Evolutionary conservation across 148 eudicot species (phyloP).

Genomic region (Persicaria maculosa): DNA sequence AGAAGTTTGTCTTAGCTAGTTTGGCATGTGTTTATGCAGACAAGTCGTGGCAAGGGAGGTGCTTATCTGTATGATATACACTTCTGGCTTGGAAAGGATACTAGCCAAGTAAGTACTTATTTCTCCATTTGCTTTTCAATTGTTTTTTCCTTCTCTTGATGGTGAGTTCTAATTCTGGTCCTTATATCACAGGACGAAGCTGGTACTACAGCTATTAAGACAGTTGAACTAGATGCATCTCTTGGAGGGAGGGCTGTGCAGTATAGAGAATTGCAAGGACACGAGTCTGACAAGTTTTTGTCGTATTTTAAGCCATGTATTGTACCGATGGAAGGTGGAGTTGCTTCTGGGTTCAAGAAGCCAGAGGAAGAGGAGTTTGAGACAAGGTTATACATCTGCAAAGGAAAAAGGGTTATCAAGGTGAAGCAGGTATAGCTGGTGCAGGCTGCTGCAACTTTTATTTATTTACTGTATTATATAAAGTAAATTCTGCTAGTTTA

Average conservation of each 20-base stretch:
- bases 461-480: neutral
- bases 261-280: slow-evolving; percentile 91
- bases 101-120: slow-evolving; percentile 67
- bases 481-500: neutral
- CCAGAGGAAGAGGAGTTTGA: slow-evolving; percentile 92
- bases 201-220: slow-evolving; percentile 94
- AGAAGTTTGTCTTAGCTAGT: neutral
- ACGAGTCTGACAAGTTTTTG: slow-evolving; percentile 89
- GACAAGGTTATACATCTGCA: slow-evolving; percentile 77
- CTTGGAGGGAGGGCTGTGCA: slow-evolving; percentile 97
- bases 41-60: slow-evolving; percentile 84
- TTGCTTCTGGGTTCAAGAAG: slow-evolving; percentile 91
- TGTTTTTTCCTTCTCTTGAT: neutral
- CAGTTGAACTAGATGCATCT: slow-evolving; percentile 88
- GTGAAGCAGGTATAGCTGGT: slow-evolving; percentile 69
- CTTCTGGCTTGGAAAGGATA: slow-evolving; percentile 99
- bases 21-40: slow-evolving; percentile 37
- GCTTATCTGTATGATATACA: slow-evolving; percentile 89
- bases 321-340: slow-evolving; percentile 89
- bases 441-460: neutral
- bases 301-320: slow-evolving; percentile 96
- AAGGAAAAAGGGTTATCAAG: slow-evolving; percentile 84
- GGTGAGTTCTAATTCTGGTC: neutral
- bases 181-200: slow-evolving; percentile 67
- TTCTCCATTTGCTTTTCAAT: slow-evolving; percentile 6